Evolutionary conservation across 805 yeast genomes (phyloP).

Genomic region (Tetrapisispora arboricola): DNA sequence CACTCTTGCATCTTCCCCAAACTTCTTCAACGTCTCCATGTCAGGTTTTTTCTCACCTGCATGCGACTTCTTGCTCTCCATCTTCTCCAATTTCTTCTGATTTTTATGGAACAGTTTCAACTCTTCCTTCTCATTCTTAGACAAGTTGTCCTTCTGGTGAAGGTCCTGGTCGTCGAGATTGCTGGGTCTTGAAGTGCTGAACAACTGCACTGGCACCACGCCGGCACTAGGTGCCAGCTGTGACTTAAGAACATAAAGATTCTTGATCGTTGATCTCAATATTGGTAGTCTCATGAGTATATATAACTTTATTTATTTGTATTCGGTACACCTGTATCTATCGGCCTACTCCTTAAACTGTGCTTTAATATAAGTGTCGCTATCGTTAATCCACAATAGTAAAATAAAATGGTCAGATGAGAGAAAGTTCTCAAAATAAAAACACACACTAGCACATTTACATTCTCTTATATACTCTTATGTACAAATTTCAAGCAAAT

Average conservation of each 20-base stretch:
- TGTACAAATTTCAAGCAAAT: too few relatives aligned
- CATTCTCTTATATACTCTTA: too few relatives aligned
- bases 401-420: too few relatives aligned
- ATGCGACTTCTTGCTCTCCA: slow-evolving; percentile 14
- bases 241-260: neutral
- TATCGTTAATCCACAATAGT: too few relatives aligned
- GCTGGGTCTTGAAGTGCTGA: neutral
- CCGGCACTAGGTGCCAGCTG: neutral
- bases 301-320: too few relatives aligned
- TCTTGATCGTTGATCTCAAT: neutral
- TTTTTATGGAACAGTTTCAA: slow-evolving; percentile 22
- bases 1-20: slow-evolving; percentile 26
- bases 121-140: slow-evolving; percentile 15
- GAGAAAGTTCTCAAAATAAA: too few relatives aligned
- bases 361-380: too few relatives aligned
- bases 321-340: too few relatives aligned
- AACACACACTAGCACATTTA: too few relatives aligned
- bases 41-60: slow-evolving; percentile 12
- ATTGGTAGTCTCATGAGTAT: neutral
- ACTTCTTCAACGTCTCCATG: slow-evolving; percentile 18
- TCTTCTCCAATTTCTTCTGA: slow-evolving; percentile 18
- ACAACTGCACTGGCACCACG: neutral
- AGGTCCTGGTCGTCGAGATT: neutral
- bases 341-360: too few relatives aligned
- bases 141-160: slow-evolving; percentile 10